Evolutionary conservation across 2,329 filamentous ascomycete species (phyloP).

Genomic region (Parascedosporium putredinis): DNA sequence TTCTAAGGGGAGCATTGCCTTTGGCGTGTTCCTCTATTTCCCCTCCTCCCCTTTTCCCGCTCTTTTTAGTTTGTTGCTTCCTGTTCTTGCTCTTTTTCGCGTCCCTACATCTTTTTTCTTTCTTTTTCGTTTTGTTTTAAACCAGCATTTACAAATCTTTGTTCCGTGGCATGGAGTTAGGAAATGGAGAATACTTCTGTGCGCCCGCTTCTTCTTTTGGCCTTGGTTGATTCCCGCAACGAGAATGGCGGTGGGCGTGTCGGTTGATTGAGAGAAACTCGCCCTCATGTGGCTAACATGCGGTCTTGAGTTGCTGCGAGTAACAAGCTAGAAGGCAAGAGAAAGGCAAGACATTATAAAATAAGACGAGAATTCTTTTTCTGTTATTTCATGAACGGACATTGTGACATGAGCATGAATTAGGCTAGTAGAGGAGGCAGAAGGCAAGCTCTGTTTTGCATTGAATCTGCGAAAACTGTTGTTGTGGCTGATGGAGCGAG

Average conservation of each 20-base stretch:
- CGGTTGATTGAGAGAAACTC: no score
- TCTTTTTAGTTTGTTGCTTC: no score
- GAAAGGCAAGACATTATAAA: not conserved
- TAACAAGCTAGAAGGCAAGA: not conserved
- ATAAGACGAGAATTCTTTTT: not conserved
- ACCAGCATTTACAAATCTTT: slow-evolving; percentile 1
- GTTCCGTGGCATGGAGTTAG: slow-evolving; percentile 1
- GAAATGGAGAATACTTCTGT: not conserved
- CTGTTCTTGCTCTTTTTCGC: slow-evolving; percentile 14
- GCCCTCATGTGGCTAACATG: no score
- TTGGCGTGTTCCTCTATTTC: no score
- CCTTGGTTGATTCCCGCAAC: no score
- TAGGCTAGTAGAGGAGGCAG: no score
- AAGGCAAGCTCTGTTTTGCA: no score
- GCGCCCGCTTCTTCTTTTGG: not conserved
- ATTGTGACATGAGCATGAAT: not conserved
- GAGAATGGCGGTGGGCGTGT: no score
- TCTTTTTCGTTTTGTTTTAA: slow-evolving; percentile 7
- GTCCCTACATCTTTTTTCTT: slow-evolving; percentile 15
- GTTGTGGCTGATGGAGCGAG: not conserved
- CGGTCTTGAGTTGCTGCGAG: no score
- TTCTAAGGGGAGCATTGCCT: not conserved
- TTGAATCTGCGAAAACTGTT: not conserved
- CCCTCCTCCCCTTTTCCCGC: not conserved
- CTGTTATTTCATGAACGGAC: no score